These are phyloP conservation scores for Annulohypoxylon moriforme DNA, from an alignment of 495 filamentous ascomycete genomes.

Conservation along the genomic window DNA sequence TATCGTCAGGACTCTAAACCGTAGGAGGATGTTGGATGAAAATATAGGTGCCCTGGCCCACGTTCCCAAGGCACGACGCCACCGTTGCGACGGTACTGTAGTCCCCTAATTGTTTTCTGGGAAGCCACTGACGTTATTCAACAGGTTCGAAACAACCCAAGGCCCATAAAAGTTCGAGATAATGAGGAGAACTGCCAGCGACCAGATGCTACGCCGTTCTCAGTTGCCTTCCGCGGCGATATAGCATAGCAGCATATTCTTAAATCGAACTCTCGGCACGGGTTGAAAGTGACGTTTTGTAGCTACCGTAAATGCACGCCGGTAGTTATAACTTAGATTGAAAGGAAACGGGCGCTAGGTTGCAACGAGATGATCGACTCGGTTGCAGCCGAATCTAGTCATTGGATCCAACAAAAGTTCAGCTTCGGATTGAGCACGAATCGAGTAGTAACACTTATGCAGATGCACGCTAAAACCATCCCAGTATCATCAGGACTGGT, in stretches of 20 bases:
- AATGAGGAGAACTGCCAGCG: slow-evolving; percentile 23
- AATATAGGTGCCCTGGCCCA: slow-evolving; percentile 23
- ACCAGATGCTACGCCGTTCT: slow-evolving; percentile 31
- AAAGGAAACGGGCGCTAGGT: slow-evolving; percentile 32
- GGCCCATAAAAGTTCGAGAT: slow-evolving; percentile 14
- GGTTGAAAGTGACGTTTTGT: slow-evolving; percentile 37
- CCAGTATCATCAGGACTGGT: slow-evolving; percentile 19
- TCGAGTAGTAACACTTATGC: slow-evolving; percentile 36
- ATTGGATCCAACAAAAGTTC: slow-evolving; percentile 38
- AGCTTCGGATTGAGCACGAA: slow-evolving; percentile 37
- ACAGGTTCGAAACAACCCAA: slow-evolving; percentile 25
- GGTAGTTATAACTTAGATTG: slow-evolving; percentile 42
- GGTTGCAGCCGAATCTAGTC: slow-evolving; percentile 44
- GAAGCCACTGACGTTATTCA: slow-evolving; percentile 42
- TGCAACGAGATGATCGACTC: slow-evolving; percentile 44
- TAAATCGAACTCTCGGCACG: slow-evolving; percentile 33
- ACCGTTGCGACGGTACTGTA: slow-evolving; percentile 29
- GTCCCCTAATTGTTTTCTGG: slow-evolving; percentile 17
- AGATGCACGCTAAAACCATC: slow-evolving; percentile 25
- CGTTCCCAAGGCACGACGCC: slow-evolving; percentile 28
- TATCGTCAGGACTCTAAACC: background rate
- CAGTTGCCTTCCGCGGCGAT: slow-evolving; percentile 30
- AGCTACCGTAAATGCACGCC: slow-evolving; percentile 36
- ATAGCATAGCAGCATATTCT: slow-evolving; percentile 21
- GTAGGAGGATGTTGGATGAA: slow-evolving; percentile 29